Evolutionary conservation across 495 filamentous ascomycete species (phyloP), one percentile per base, ranked within the genome.

Genomic region (Thermochaetoides thermophila): DNA sequence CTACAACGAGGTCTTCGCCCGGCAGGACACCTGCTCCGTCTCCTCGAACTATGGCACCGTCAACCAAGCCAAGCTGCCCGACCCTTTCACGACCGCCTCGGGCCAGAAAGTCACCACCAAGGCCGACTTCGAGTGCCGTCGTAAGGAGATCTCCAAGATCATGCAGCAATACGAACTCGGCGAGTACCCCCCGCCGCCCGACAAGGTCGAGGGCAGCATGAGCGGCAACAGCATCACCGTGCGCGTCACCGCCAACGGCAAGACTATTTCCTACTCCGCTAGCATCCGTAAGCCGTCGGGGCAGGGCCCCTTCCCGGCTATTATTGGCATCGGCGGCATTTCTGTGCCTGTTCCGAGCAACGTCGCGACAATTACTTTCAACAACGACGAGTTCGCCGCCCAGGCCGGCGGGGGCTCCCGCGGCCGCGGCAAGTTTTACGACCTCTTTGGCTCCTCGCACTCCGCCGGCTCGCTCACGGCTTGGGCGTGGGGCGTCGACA

Each of bases 401-500:
- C 63, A 66, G 42, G 40, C 48, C 0, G 47, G 46, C 37, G 34
- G 42, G 17, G 35, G 40, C 28, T 56, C 51, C 21, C 60, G 60
- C 15, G 66, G 66, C 28, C 48, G 50, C 25, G 66, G 65, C 29
- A 56, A 54, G 17, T 69, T 71, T 57, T 71, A 61, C 48, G 53
- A 54, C n/a, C 49, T 71, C 13, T 68, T 64, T 40, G 63, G 64
- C 40, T 52, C 38, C 41, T 45, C 46, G 9, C 61, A 68, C 55
- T 52, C 52, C 7, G 64, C 65, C n/a, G 63, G 64, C 29, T 63
- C 67, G 10, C 37, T 62, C 28, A 65, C 60, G 4, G 65, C 65
- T 12, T 69, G 67, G 65, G 64, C 61, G 12, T 71, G 65, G 67
- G 66, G 65, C 27, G 62, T 71, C 0, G 57, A 58, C 48, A 59